Conservation (phyloP, 1,284 basidiomycete species). For the Cryptococcus amylolentus region DNA sequence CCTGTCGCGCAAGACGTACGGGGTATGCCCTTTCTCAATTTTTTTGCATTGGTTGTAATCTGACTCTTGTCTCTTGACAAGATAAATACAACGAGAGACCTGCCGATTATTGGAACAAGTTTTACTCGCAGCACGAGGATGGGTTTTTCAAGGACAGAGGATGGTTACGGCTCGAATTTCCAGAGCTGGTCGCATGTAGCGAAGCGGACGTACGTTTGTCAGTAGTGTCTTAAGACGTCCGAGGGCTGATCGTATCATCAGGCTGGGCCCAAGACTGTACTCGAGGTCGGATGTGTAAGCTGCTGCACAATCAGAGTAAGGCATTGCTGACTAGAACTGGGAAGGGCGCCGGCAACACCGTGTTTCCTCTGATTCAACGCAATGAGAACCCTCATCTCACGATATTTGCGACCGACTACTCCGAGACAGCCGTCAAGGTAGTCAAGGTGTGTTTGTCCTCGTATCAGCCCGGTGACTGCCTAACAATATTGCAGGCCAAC, state of each 20-base stretch:
- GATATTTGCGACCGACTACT: conserved; percentile 86
- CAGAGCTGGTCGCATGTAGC: conserved; percentile 70
- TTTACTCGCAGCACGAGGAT: conserved; percentile 74
- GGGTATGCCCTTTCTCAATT: conserved; percentile 25
- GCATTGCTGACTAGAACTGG: background rate
- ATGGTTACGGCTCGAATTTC: conserved; percentile 92
- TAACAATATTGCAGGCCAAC: conserved; percentile 49
- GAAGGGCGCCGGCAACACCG: conserved; percentile 84
- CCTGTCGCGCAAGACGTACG: conserved; percentile 68
- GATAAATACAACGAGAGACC: conserved; percentile 42
- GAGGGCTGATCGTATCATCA: conserved; percentile 37
- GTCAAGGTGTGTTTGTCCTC: conserved; percentile 61
- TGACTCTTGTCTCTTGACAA: conserved; percentile 2
- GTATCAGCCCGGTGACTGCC: background rate
- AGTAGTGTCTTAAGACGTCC: background rate
- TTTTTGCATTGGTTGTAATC: conserved; percentile 28
- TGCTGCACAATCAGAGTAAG: background rate
- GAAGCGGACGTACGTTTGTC: conserved; percentile 59
- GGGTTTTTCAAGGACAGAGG: conserved; percentile 85
- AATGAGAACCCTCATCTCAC: conserved; percentile 77
- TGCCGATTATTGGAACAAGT: conserved; percentile 69
- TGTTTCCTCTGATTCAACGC: conserved; percentile 78
- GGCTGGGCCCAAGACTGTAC: conserved; percentile 71
- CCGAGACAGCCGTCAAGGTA: conserved; percentile 81
- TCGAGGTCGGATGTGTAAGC: conserved; percentile 81